These are phyloP conservation scores for Bruguiera gymnorhiza DNA, from an alignment of 345 rosid genomes.

Conservation along the genomic window DNA sequence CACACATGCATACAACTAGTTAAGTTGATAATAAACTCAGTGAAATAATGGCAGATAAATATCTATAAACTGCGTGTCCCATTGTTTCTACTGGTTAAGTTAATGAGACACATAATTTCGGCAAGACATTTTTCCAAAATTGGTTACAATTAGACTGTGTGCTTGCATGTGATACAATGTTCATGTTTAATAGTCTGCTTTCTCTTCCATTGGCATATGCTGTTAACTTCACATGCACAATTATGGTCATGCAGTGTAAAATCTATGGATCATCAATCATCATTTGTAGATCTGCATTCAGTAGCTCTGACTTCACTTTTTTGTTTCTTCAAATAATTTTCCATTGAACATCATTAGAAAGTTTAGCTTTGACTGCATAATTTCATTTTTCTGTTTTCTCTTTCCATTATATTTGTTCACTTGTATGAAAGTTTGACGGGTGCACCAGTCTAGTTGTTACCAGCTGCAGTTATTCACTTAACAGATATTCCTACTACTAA, in stretches of 20 bases:
- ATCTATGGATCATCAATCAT: background rate
- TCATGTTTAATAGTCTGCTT: conserved; percentile 3
- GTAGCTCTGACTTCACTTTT: background rate
- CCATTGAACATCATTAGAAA: too few relatives aligned
- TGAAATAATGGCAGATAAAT: too few relatives aligned
- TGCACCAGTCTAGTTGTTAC: background rate
- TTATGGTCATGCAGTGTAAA: background rate
- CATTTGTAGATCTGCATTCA: background rate
- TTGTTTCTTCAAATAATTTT: background rate
- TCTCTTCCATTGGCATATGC: background rate
- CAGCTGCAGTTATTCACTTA: background rate
- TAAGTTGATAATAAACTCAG: too few relatives aligned
- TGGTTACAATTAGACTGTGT: background rate
- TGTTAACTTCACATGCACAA: background rate
- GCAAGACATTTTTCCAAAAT: background rate
- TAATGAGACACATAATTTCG: background rate
- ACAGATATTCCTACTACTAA: too few relatives aligned
- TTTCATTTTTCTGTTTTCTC: background rate
- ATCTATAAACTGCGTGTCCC: too few relatives aligned
- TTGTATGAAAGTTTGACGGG: background rate
- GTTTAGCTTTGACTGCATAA: background rate
- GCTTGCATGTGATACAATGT: background rate
- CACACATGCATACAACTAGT: too few relatives aligned
- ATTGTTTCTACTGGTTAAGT: too few relatives aligned
- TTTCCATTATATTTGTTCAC: background rate